Evolutionary conservation across 768 basidiomycete genomes (phyloP), one percentile per base, ranked within the genome.

Genomic region (Tricholoma flavovirens): DNA sequence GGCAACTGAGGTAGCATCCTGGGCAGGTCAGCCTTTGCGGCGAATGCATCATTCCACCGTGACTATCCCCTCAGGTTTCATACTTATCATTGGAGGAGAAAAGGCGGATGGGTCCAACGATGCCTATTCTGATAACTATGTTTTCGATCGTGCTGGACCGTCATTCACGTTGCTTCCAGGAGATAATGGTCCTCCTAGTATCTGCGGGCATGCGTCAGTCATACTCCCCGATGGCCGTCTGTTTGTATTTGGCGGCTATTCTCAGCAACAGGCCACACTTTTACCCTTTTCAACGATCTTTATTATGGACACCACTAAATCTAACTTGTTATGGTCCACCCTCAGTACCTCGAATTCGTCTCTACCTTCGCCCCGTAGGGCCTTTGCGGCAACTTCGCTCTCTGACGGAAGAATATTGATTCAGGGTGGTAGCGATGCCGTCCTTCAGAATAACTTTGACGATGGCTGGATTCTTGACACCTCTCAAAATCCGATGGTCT

Each of bases 11-110:
- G 62, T 76, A 2, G 56, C 70, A 17, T 73, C 74, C 11, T 89
- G 87, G 86, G 83, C 73, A 4, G 71, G 70, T 30, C 78, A 94
- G 65, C 92, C 93, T 3, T 74, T 78, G 54, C 79, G 92, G 29
- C 82, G 92, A 46, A 84, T 90, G n/a, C 82, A 85, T 62, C 90
- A 94, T 64, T 78, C 88, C 7, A 69, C 87, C 5, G 76, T 80
- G 7, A 76, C 80, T 10, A 56, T 75, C 0, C 59, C 64, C 5
- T 69, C 71, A 6, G 85, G 84, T 5, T 71, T 73, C 45, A 75
- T 90, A 10, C 90, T 79, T 71, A 76, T 95, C 33, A 77, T 88
- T 46, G 93, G 93, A 3, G 93, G 93, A 7, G 80, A 88, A 69
- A 84, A 79, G 62, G 83, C 83, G n/a, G 93, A 96, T 67, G 90